Evolutionary conservation across 306 rosid species (phyloP), one percentile per base, ranked within the genome.

Genomic region (Aeschynomene evenia): DNA sequence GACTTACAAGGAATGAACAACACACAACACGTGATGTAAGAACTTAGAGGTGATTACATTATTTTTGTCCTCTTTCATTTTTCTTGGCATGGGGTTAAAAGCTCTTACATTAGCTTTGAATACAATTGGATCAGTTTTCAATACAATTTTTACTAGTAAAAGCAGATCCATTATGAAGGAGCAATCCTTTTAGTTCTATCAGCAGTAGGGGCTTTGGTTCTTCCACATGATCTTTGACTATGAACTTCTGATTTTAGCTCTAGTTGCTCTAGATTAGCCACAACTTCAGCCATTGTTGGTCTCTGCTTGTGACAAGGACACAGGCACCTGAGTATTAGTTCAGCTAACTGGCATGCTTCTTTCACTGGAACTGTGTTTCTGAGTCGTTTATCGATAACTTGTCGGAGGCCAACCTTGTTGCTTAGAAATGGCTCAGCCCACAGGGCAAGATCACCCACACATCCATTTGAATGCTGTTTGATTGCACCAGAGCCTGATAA

Each of bases 211-310:
- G 8, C 29, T n/a, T 7, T 14, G 63, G 10, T 34, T 60, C 66
- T 60, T 34, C 43, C 34, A 7, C 1, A 9, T 7, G 40, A 2
- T 51, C 9, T 52, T 23, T 29, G 65, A 52, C 29, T 31, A 60
- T 40, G 36, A 19, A 72, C 4, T 50, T 45, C 79, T 9, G 18
- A 16, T 31, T 50, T 54, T 18, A 53, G 72, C 20, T 76, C 65
- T 14, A 74, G 48, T 45, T 74, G 42, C 68, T 63, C 77, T 37
- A 79, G 77, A 22, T 59, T 52, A 53, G 71, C 61, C 18, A 81
- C 81, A 34, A 84, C 77, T 55, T 77, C 63, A 19, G 62, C 34
- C 85, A 84, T 79, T 43, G 73, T 54, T 40, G 86, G 83, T 57
- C 80, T 63, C 18, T 15, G 33, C n/a, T 59, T 42, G 11, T 77